Evolutionary conservation across 306 rosid genomes (phyloP), one percentile per base, ranked within the genome.

Genomic region (Prunus dulcis): DNA sequence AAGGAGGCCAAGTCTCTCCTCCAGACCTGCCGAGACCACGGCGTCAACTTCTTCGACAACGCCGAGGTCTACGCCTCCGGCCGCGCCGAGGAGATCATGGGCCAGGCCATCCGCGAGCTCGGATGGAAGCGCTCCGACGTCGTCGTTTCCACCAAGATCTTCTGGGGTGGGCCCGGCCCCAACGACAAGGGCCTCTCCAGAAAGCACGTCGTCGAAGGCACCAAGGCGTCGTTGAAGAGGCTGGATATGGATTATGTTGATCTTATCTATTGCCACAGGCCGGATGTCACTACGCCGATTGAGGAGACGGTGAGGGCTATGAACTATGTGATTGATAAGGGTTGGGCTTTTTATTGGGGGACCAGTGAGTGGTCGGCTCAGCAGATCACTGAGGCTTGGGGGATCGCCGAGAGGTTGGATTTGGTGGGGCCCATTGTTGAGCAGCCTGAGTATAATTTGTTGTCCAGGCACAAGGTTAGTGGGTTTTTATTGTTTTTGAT

Each of bases 41-140:
- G 99, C 75, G 99, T 96, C 12, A 96, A 96, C 80, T 96, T 96
- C 96, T 96, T 96, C 92, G 99, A 96, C 90, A 96, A 96, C 86
- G 99, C 99, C 19, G 99, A 96, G 82, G 96, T 96, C 69, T 96
- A 92, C 85, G 99, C 99, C 22, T 91, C 89, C 57, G 99, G 99
- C 19, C 82, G 99, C 0, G 98, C 99, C 1, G 99, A 96, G 78
- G 99, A 96, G 85, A 96, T 96, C 87, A 96, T 96, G 99, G 99
- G 99, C 0, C 99, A 96, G 61, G 96, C 99, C 30, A 87, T 96
- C 13, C 89, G 97, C 0, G 96, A 89, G 61, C 88, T 96, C 1
- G 99, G 98, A 0, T 96, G 99, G 99, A 91, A 89, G 81, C 88
- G 99, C 9, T 96, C 99, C 0, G 99, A 96, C 82, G 47, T 96